Evolutionary conservation across 768 basidiomycete species (phyloP), one percentile per base, ranked within the genome.

Genomic region (Amylocystis lapponica): DNA sequence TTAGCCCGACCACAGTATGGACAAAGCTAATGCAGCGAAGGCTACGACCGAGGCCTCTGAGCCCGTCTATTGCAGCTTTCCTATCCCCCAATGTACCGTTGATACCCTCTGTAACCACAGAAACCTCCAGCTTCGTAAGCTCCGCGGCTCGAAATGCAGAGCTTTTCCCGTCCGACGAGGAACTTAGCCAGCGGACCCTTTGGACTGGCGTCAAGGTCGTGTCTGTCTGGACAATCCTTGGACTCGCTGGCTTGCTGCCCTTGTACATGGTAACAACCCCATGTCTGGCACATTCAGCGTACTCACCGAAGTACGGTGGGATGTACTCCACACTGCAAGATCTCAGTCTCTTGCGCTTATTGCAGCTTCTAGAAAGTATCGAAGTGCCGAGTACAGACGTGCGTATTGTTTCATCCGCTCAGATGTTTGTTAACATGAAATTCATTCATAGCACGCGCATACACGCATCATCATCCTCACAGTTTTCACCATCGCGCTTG

Each of bases 131-230:
- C 45, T 68, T 76, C 7, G 75, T 76, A 9, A 69, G 69, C 16
- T 76, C 77, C 3, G 51, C 63, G 2, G 65, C 67, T 7, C 59
- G 56, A 13, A 52, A 43, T 27, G 73, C 80, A 2, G 56, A 67
- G 43, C 64, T 78, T 2, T 83, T 86, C 54, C 83, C 85, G 3
- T 84, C 86, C 1, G 86, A 90, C 51, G 84, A 85, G 53, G 71
- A 83, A 54, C 74, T 88, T 46, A 74, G 66, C 48, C 84, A 89
- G 56, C 75, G 85, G n/a, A 71, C 71, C 12, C 67, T 89, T 20
- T 86, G 81, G 76, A 65, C 79, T 25, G 71, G 76, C 30, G 68
- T 90, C 36, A 62, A 81, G 23, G 71, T 89, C 38, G 75, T 73
- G 12, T 62, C 81, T 9, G 77, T 79, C 9, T 84, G 83, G 80